Evolutionary conservation across 2,329 filamentous ascomycete species (phyloP), one percentile per base, ranked within the genome.

Genomic region (Simplicillium sp.): DNA sequence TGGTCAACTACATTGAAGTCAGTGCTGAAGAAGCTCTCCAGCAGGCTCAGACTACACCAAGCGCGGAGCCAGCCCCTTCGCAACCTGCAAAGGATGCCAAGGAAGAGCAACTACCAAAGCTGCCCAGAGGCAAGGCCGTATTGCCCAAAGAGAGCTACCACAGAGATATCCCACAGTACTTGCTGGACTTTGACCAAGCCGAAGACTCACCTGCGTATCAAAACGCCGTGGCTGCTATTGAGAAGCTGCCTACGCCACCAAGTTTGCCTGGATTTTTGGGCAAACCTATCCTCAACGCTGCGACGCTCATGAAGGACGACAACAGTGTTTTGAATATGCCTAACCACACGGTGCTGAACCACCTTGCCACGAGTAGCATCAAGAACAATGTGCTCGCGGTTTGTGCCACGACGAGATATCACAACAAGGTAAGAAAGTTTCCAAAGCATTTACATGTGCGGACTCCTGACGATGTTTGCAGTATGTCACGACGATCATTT

Each of bases 1-100:
- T 98, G 14, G 90, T 98, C 63, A 98, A 98, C 65, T 98, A 97
- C 59, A 87, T 98, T 55, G 92, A 98, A 66, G 85, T 97, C 46
- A 86, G 76, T 53, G 79, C 86, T 29, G 82, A 88, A 42, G 83
- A 89, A 54, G 63, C 81, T 25, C 68, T 70, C 11, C 55, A 58
- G 18, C 54, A 47, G 52, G 16, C 48, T 60, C 20, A 25, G 20
- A 25, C 20, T 9, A 25, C 20, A 25, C 37, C 46, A 51, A 25
- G 52, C 17, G 49, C 52, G 18, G 41, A 48, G 18, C 42, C 51
- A 15, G 47, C 58, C 16, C 50, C 56, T 5, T 57, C 55, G 35
- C 55, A 60, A 13, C 51, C 54, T 12, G 51, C 61, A 34, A 54
- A 61, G 13, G 48, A 58, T 13, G 61, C 58, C 17, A 53, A 57